A percentile compares a stretch with the other conserved stretches of the same genome.
Evolutionary conservation across 2,329 filamentous ascomycete species (phyloP).

Genomic region (Cladophialophora bantiana): DNA sequence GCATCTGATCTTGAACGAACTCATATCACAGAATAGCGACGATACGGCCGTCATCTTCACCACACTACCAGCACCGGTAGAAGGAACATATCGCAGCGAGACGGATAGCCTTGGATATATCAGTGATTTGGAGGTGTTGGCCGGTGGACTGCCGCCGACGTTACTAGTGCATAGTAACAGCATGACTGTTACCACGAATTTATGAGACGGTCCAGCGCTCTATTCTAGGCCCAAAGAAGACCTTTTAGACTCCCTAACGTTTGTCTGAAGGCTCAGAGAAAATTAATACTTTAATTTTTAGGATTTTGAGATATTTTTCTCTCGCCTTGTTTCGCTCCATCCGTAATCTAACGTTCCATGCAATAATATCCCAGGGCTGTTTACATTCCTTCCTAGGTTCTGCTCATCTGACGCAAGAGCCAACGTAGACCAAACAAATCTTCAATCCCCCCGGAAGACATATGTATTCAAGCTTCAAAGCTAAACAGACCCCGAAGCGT

Average conservation of each 20-base stretch:
- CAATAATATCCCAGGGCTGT: background rate
- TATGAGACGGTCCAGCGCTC: constrained; percentile 51
- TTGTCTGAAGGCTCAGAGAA: background rate
- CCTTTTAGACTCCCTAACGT: constrained; percentile 7
- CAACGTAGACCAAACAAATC: background rate
- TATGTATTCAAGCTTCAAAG: background rate
- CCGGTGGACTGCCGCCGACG: constrained; percentile 75
- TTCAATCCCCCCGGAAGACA: background rate
- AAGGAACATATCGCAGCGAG: constrained; percentile 76
- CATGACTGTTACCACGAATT: constrained; percentile 84
- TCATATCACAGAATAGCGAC: constrained; percentile 72
- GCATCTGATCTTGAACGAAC: constrained; percentile 84
- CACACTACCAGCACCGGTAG: constrained; percentile 79
- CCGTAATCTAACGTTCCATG: background rate
- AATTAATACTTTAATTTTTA: background rate
- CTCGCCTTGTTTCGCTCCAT: background rate
- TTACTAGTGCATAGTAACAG: constrained; percentile 85
- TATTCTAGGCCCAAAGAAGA: background rate
- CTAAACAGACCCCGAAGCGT: too few relatives aligned
- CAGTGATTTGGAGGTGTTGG: constrained; percentile 78
- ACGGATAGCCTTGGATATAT: constrained; percentile 75
- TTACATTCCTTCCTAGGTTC: background rate
- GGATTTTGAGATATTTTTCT: background rate
- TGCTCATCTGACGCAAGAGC: background rate
- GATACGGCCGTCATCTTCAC: constrained; percentile 82